Evolutionary conservation across 805 yeast species (phyloP).

Genomic region (Metschnikowia gruessii): DNA sequence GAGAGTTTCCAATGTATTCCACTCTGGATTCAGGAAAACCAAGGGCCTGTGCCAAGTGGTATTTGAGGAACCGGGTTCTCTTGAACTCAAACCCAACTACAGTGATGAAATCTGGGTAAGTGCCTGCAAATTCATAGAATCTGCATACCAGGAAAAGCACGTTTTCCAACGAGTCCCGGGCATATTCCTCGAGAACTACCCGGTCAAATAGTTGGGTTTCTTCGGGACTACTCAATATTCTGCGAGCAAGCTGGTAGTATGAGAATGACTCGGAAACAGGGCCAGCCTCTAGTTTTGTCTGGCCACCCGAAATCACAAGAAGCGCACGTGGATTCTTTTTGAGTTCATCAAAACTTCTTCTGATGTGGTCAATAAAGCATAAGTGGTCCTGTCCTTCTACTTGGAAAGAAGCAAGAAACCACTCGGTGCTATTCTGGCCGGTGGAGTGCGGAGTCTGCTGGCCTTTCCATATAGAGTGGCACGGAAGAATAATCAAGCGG

Average conservation of each 20-base stretch:
- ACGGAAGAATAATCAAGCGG: slow-evolving; percentile 37
- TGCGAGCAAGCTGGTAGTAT: slow-evolving; percentile 46
- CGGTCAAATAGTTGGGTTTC: slow-evolving; percentile 15
- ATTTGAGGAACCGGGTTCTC: slow-evolving; percentile 50
- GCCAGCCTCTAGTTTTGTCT: slow-evolving; percentile 56
- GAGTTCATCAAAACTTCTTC: slow-evolving; percentile 39
- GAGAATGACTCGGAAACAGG: slow-evolving; percentile 60
- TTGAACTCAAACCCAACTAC: slow-evolving; percentile 79
- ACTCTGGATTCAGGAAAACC: slow-evolving; percentile 37
- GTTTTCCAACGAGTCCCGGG: slow-evolving; percentile 80
- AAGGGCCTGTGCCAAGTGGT: slow-evolving; percentile 52
- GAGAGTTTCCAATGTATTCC: slow-evolving; percentile 57
- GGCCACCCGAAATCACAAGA: slow-evolving; percentile 64
- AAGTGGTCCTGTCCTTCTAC: slow-evolving; percentile 65
- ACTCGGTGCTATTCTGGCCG: slow-evolving; percentile 52
- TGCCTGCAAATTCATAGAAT: slow-evolving; percentile 44
- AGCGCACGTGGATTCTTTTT: slow-evolving; percentile 28
- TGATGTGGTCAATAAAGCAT: slow-evolving; percentile 61
- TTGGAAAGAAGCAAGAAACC: slow-evolving; percentile 70
- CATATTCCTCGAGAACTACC: slow-evolving; percentile 61
- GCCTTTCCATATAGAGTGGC: slow-evolving; percentile 60
- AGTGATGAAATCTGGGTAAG: slow-evolving; percentile 51
- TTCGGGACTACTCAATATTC: slow-evolving; percentile 19
- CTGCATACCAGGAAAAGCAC: slow-evolving; percentile 57
- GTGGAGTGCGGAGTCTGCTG: slow-evolving; percentile 25